Evolutionary conservation across 2,329 filamentous ascomycete species (phyloP), one percentile per base, ranked within the genome.

Genomic region (Phaeosphaeriaceae sp.): DNA sequence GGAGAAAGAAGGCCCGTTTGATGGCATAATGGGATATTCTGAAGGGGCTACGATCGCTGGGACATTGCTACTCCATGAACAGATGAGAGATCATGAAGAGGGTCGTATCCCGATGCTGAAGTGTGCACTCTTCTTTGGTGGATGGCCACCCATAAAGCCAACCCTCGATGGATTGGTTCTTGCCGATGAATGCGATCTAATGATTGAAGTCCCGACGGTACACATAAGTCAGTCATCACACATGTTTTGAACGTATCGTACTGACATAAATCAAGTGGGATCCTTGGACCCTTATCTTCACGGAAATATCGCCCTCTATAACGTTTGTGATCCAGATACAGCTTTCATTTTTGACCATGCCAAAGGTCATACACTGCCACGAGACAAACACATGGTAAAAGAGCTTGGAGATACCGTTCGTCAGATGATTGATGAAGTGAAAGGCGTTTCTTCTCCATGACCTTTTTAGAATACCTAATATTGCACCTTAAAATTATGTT

Each of bases 301-400:
- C 28, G 84, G 84, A 0, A 81, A 82, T 2, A 78, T 86, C 73
- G 82, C 83, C 12, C 20, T 11, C 20, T 40, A 40, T 17, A 16
- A 16, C 15, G 6, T 29, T 13, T 16, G 16, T 15, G 28, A 40
- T 11, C 21, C 23, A 2, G 38, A 15, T 12, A 36, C 18, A 6
- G 74, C 87, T n/a, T 87, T 26, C 11, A 26, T 26, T 11, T 26
- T 87, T 52, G 84, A 87, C 56, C 83, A 86, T 54, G 84, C 82
- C 4, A 86, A 85, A 59, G 85, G 84, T 0, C 85, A 87, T 61
- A 86, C 82, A 0, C 72, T 87, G 3, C 84, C 84, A 0, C 60
- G 65, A 38, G 60, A 61, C 21, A 61, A 56, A 18, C 46, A 58
- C 74, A 67, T 62, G 38, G 48, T 69, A 8, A 57, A 65, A 37